Evolutionary conservation across 345 rosid genomes (phyloP).

Genomic region (Populus euphratica): DNA sequence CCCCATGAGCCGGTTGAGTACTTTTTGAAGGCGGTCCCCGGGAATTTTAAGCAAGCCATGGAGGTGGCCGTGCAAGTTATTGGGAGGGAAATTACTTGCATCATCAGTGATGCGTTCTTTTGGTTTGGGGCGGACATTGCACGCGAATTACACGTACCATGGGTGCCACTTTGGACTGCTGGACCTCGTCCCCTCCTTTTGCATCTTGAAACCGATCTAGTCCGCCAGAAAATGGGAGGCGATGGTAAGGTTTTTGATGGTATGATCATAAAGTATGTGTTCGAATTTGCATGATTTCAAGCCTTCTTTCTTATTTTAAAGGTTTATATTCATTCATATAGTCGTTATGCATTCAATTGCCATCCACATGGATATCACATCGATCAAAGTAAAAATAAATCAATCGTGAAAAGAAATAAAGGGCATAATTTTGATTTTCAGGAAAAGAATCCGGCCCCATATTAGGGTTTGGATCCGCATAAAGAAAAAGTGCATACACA

Average conservation of each 20-base stretch:
- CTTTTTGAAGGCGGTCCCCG: conserved; percentile 38
- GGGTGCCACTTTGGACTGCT: conserved; percentile 51
- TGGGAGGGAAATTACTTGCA: conserved; percentile 27
- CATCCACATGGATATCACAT: too few species aligned
- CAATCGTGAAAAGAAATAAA: too few species aligned
- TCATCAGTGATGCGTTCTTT: conserved; percentile 49
- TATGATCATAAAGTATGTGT: too few species aligned
- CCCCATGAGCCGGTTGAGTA: conserved; percentile 34
- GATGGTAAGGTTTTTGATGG: background rate
- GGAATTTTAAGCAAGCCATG: conserved; percentile 29
- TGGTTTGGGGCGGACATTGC: conserved; percentile 55
- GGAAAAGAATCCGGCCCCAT: too few species aligned
- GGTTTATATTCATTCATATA: too few species aligned
- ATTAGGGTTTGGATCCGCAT: too few species aligned
- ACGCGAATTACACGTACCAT: conserved; percentile 35
- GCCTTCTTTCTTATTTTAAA: too few species aligned
- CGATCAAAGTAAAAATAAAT: too few species aligned
- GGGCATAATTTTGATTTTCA: too few species aligned
- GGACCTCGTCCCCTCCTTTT: conserved; percentile 41
- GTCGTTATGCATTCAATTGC: too few species aligned
- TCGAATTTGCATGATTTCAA: too few species aligned
- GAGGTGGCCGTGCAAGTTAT: conserved; percentile 23
- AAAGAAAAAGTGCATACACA: too few species aligned
- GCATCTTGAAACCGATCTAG: conserved; percentile 35
- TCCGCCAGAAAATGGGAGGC: conserved; percentile 23